These are phyloP conservation scores for Rhamnella rubrinervis DNA, from an alignment of 331 rosid species.

Conservation along the genomic window DNA sequence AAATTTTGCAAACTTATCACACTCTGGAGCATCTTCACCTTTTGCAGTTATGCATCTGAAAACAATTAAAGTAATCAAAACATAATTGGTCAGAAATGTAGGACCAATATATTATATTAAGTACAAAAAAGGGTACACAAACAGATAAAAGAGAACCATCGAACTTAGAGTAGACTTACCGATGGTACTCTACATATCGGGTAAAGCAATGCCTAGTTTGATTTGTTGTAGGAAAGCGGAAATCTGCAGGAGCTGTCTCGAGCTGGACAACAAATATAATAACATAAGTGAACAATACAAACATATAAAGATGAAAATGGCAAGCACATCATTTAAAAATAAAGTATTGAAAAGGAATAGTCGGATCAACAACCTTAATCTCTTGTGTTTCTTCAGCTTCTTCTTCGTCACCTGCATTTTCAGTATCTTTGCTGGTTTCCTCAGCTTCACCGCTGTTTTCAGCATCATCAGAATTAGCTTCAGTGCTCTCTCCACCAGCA, in stretches of 20 bases:
- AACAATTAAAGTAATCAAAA: slow-evolving; percentile 20
- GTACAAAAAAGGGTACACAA: neutral
- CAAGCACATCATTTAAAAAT: slow-evolving; percentile 1
- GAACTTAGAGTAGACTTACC: slow-evolving; percentile 39
- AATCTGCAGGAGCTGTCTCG: slow-evolving; percentile 93
- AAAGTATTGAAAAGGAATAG: neutral
- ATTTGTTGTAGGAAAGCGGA: slow-evolving; percentile 95
- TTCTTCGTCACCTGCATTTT: slow-evolving; percentile 52
- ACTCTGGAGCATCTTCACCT: slow-evolving; percentile 83
- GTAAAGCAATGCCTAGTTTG: slow-evolving; percentile 99
- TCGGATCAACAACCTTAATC: slow-evolving; percentile 68
- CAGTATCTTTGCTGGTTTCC: slow-evolving; percentile 53
- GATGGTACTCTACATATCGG: slow-evolving; percentile 77
- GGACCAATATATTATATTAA: neutral
- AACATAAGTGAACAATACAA: slow-evolving; percentile 10
- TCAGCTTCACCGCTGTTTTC: slow-evolving; percentile 54
- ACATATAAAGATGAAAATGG: slow-evolving; percentile 4
- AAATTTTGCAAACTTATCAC: slow-evolving; percentile 78
- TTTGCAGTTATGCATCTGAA: slow-evolving; percentile 81
- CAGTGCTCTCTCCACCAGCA: slow-evolving; percentile 35
- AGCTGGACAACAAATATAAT: slow-evolving; percentile 53
- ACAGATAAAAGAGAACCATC: neutral
- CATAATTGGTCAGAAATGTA: slow-evolving; percentile 3
- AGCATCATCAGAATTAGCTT: slow-evolving; percentile 23
- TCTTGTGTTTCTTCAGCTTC: slow-evolving; percentile 62